A percentile compares a stretch with the other conserved stretches of the same genome.
phyloP scores from a whole-genome alignment of 2,329 filamentous ascomycete species.

The Zymoseptoria pseudotritici region DNA sequence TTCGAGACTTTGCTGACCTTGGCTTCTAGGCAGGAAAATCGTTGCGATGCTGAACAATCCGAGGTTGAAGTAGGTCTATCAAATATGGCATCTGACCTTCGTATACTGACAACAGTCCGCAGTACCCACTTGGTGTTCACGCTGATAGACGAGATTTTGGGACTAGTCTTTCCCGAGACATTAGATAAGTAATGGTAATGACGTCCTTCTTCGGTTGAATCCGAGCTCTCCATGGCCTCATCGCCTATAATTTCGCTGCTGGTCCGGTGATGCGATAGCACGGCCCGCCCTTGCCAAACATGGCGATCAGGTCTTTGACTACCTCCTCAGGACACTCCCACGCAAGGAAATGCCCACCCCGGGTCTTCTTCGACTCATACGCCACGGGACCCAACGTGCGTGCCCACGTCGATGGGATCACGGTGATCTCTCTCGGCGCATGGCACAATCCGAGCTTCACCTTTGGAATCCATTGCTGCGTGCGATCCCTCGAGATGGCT shows the following conservation, averaged over 20 bases:
- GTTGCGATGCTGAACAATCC: constrained; percentile 89
- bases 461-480: constrained; percentile 36
- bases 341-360: constrained; percentile 54
- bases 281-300: constrained; percentile 16
- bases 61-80: constrained; percentile 66
- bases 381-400: constrained; percentile 52
- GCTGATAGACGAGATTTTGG: constrained; percentile 42
- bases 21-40: constrained; percentile 59
- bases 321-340: constrained; percentile 31
- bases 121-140: constrained; percentile 46
- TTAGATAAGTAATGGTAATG: constrained; percentile 10
- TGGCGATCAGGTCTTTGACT: constrained; percentile 12
- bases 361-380: constrained; percentile 43
- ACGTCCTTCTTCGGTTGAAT: background rate
- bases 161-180: constrained; percentile 36
- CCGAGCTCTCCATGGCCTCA: background rate
- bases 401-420: constrained; percentile 50
- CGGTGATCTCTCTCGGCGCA: constrained; percentile 52
- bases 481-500: constrained; percentile 30
- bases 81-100: background rate
- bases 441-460: constrained; percentile 48
- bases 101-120: constrained; percentile 17
- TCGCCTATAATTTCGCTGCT: background rate
- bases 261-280: constrained; percentile 12
- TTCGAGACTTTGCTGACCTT: too few species aligned